Conservation (phyloP, 805 yeast genomes). For the Candida chilensis region DNA sequence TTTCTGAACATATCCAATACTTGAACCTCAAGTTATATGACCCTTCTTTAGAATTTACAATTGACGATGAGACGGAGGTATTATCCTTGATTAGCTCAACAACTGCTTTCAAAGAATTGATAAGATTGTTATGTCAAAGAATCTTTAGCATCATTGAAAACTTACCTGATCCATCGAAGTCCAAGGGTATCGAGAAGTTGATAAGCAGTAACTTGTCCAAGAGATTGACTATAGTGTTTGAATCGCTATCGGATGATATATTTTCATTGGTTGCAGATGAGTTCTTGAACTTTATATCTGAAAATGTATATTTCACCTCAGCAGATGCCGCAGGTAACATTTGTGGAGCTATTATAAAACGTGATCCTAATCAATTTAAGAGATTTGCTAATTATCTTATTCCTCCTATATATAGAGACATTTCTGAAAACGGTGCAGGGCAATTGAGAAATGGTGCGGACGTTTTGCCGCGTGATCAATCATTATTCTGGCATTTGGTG, state of each 20-base stretch:
- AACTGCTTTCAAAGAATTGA: slow-evolving; percentile 53
- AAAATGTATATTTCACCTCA: slow-evolving; percentile 49
- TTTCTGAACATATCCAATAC: slow-evolving; percentile 52
- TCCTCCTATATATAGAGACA: slow-evolving; percentile 51
- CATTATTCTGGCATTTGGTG: slow-evolving; percentile 60
- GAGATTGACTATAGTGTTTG: slow-evolving; percentile 26
- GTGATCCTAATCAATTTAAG: slow-evolving; percentile 46
- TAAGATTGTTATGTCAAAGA: slow-evolving; percentile 46
- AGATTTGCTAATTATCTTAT: slow-evolving; percentile 34
- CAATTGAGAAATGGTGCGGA: slow-evolving; percentile 55
- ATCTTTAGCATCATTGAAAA: slow-evolving; percentile 60
- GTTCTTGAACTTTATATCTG: slow-evolving; percentile 49
- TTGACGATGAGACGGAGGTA: slow-evolving; percentile 36
- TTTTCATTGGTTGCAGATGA: slow-evolving; percentile 34
- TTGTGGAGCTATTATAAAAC: slow-evolving; percentile 61
- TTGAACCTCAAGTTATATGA: slow-evolving; percentile 34
- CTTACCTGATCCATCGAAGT: slow-evolving; percentile 48
- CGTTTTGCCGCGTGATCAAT: slow-evolving; percentile 68
- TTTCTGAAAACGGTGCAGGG: slow-evolving; percentile 78
- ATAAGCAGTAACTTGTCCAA: slow-evolving; percentile 19
- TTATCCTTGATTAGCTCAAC: slow-evolving; percentile 67
- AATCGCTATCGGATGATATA: slow-evolving; percentile 51
- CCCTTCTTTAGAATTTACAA: slow-evolving; percentile 14
- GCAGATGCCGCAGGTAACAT: slow-evolving; percentile 65
- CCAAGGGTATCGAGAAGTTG: slow-evolving; percentile 42